Evolutionary conservation across 306 rosid species (phyloP).

Genomic region (Citrullus mucosospermus): DNA sequence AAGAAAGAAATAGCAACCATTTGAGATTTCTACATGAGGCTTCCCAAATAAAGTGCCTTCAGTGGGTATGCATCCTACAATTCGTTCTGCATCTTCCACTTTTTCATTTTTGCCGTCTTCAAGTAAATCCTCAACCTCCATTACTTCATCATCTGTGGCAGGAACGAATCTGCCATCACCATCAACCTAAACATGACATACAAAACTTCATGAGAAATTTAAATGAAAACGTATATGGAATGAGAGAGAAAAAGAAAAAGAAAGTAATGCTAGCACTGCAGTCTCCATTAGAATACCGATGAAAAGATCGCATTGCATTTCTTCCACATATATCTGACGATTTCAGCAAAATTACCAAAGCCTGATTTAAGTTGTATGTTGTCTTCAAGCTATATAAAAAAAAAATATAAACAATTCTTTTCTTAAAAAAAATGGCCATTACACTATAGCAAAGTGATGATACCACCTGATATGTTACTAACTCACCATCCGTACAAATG

Average conservation of each 20-base stretch:
- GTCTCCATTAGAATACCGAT: neutral
- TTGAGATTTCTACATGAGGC: conserved; percentile 53
- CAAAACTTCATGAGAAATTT: conserved; percentile 9
- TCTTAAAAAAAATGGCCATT: neutral
- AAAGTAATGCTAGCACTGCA: neutral
- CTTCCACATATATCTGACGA: neutral
- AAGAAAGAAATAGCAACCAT: conserved; percentile 37
- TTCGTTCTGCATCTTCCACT: conserved; percentile 38
- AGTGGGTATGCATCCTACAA: conserved; percentile 40
- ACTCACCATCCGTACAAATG: neutral
- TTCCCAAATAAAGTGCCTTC: conserved; percentile 51
- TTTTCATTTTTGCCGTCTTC: conserved; percentile 60
- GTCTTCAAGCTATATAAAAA: neutral
- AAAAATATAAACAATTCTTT: too few species aligned
- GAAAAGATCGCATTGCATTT: neutral
- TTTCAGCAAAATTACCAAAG: neutral
- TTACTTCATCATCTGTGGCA: conserved; percentile 92
- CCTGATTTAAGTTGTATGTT: neutral
- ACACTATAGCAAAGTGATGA: neutral
- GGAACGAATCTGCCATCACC: conserved; percentile 98
- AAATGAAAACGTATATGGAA: neutral
- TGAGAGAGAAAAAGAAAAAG: neutral
- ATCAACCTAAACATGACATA: conserved; percentile 59
- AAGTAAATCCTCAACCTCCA: conserved; percentile 80
- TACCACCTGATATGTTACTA: neutral